Conservation (phyloP, 2,329 filamentous ascomycete species). For the Ophiosphaerella korrae region DNA sequence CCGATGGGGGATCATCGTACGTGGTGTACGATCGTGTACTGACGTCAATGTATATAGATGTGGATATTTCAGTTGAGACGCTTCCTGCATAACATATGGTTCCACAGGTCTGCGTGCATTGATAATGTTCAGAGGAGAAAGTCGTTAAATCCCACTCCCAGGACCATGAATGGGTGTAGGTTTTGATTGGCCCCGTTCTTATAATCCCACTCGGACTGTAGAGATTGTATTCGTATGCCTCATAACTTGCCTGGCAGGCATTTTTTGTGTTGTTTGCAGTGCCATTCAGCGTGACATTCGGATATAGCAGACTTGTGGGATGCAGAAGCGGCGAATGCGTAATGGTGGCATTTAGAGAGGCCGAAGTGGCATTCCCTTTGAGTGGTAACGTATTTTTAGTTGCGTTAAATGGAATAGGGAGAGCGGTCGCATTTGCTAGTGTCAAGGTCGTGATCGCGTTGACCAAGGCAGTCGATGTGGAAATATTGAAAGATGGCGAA, state of each 20-base stretch:
- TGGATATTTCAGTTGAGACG: constrained; percentile 7
- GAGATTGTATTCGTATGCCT: neutral
- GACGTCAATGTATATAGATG: constrained; percentile 1
- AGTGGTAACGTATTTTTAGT: neutral
- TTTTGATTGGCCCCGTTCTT: neutral
- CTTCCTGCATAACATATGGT: constrained; percentile 19
- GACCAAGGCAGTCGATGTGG: neutral
- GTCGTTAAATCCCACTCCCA: constrained; percentile 7
- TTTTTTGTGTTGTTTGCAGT: constrained; percentile 2
- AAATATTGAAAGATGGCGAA: neutral
- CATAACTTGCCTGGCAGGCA: constrained; percentile 6
- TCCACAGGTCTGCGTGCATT: constrained; percentile 18
- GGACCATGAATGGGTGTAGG: constrained; percentile 1
- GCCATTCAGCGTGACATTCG: neutral
- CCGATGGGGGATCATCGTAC: constrained; percentile 1
- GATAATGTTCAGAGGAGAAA: constrained; percentile 5
- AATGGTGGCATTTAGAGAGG: neutral
- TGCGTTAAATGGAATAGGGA: neutral
- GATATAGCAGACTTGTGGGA: neutral
- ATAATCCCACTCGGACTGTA: neutral
- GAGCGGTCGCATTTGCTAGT: neutral
- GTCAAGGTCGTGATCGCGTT: neutral
- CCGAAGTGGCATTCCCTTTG: neutral
- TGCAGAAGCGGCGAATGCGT: neutral
- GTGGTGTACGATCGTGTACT: neutral